Conservation (phyloP, 1,139 yeast species). For the Sugiyamaella neomexicana region DNA sequence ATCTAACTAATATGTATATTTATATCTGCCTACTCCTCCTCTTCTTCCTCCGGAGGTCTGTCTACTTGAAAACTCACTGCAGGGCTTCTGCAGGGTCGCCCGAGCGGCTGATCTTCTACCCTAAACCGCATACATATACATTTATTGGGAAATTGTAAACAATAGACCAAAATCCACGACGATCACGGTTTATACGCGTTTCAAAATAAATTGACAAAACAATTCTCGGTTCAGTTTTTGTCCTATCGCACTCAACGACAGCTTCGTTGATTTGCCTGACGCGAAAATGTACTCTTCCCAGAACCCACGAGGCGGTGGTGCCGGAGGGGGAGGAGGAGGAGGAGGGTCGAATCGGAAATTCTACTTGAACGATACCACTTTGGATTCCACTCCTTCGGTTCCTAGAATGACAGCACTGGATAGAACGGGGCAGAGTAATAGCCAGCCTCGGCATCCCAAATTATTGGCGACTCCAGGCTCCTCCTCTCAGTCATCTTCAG, state of each 20-base stretch:
- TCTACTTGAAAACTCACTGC: too few species aligned
- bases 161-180: not conserved
- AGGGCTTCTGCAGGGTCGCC: not conserved
- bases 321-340: slow-evolving; percentile 1
- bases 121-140: slow-evolving; percentile 1
- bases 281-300: slow-evolving; percentile 3
- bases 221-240: not conserved
- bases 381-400: slow-evolving; percentile 16
- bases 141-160: slow-evolving; percentile 12
- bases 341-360: not conserved
- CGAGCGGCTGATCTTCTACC: not conserved
- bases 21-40: too few species aligned
- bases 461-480: slow-evolving; percentile 17
- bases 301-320: slow-evolving; percentile 2
- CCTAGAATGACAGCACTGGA: not conserved
- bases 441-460: slow-evolving; percentile 12
- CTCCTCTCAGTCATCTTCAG: not conserved
- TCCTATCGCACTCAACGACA: not conserved
- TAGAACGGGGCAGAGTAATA: not conserved
- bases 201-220: too few species aligned
- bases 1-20: not conserved
- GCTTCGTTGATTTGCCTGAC: not conserved
- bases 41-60: not conserved
- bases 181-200: not conserved
- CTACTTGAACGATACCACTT: slow-evolving; percentile 1